These are phyloP conservation scores for Pichia gijzeniarum DNA, from an alignment of 805 yeast species.

Conservation along the genomic window DNA sequence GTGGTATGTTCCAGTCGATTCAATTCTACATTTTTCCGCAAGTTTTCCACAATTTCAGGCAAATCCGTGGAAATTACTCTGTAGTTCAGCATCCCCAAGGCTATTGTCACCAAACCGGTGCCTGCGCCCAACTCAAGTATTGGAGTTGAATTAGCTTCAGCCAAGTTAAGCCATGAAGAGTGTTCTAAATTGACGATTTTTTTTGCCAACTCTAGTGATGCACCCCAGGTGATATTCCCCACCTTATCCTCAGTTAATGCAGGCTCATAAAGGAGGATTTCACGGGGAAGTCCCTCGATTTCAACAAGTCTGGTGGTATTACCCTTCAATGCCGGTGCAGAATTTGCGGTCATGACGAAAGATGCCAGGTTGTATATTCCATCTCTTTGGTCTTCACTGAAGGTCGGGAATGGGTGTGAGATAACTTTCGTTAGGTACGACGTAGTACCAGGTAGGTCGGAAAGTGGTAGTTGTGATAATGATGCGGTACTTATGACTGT, in stretches of 20 bases:
- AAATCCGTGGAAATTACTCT: slow-evolving; percentile 63
- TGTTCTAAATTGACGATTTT: slow-evolving; percentile 34
- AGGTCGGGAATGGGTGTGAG: slow-evolving; percentile 45
- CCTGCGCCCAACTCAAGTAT: slow-evolving; percentile 89
- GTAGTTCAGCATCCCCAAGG: slow-evolving; percentile 48
- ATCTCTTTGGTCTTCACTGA: slow-evolving; percentile 31
- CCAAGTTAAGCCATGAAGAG: neutral
- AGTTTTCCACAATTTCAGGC: slow-evolving; percentile 66
- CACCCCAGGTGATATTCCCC: slow-evolving; percentile 96
- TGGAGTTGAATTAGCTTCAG: slow-evolving; percentile 18
- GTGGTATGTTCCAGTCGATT: slow-evolving; percentile 35
- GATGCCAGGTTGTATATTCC: slow-evolving; percentile 52
- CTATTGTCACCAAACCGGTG: slow-evolving; percentile 85
- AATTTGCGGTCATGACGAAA: slow-evolving; percentile 63
- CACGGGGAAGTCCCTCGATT: slow-evolving; percentile 33
- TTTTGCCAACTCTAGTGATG: slow-evolving; percentile 64
- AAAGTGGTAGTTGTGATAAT: slow-evolving; percentile 3
- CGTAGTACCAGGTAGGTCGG: slow-evolving; percentile 31
- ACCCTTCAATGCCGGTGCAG: slow-evolving; percentile 83
- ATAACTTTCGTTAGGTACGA: slow-evolving; percentile 44
- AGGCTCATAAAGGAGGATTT: slow-evolving; percentile 61
- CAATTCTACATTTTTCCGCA: slow-evolving; percentile 48
- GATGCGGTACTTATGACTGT: neutral
- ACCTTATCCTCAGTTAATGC: slow-evolving; percentile 79
- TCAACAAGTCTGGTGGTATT: slow-evolving; percentile 54